Base-by-base conservation (phyloP, 352 stramenopile genomes). In the Thalassiosira mediterranea region DNA sequence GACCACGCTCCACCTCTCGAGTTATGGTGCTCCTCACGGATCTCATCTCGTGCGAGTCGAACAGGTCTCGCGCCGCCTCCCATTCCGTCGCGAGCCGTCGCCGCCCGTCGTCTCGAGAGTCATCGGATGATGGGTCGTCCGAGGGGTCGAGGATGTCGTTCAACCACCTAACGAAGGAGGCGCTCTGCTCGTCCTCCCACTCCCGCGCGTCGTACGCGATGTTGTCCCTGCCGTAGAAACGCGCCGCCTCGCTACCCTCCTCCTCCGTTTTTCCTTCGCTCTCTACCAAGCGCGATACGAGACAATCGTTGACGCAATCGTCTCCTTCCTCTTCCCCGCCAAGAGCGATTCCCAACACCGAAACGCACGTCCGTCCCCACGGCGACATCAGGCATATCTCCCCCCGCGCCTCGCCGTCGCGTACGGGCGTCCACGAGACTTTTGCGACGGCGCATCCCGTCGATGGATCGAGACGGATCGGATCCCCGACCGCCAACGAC, bases 121-220 rank as follows among this genome's bases (percentile, higher is more conserved):
- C 15, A 26, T 23, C 28, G 15, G 13, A 4, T 8, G 10, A 8
- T 23, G 38, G 19, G 29, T 63, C 19, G 44, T 40, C 11, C 4
- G 37, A 23, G 52, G 79, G 77, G 31, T 67, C 23, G 28, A 93
- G 79, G 8, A 83, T 75, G 29, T 90, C 84, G 57, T 91, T 93
- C 5, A 93, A 47, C 83, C 85, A 93, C 13, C 31, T 62, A 19
- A 65, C 63, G 54, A 91, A 91, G 1, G 69, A 67, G 48, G 77
- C 42, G 21, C 74, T 85, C 71, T 91, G 84, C 53, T 84, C 79
- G 19, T 81, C 68, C 44, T 86, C 84, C 83, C 86, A 91, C 21
- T 83, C 65, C 15, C 81, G 42, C n/a, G 62, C 57, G 64, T 54
- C 26, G 19, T 69, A 70, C 3, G 54, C 57, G 47, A 54, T 44